A percentile compares a stretch with the other conserved stretches of the same genome.
Evolutionary conservation across 2,329 filamentous ascomycete genomes (phyloP).

Genomic region (Exophiala xenobiotica): DNA sequence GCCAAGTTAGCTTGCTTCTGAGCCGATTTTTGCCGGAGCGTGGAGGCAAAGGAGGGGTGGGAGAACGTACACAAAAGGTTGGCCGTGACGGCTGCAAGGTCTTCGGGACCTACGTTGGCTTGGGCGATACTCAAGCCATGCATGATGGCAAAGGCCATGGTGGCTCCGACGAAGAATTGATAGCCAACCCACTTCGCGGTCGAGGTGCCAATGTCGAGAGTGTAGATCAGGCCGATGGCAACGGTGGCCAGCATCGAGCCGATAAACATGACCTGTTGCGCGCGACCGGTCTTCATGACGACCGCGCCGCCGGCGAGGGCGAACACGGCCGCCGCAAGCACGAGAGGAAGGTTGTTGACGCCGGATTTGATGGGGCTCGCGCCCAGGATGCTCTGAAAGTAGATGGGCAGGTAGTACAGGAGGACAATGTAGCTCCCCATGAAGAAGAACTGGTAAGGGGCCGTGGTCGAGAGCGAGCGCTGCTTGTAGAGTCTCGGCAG

Average conservation of each 20-base stretch:
- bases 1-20: conserved; percentile 25
- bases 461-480: conserved; percentile 33
- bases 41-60: not conserved
- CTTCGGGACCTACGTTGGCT: conserved; percentile 31
- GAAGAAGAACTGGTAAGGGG: conserved; percentile 13
- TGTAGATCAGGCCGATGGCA: conserved; percentile 28
- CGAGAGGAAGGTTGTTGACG: conserved; percentile 37
- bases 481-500: conserved; percentile 38
- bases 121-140: conserved; percentile 37
- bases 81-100: conserved; percentile 31
- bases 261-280: conserved; percentile 2
- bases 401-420: conserved; percentile 40
- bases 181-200: conserved; percentile 35
- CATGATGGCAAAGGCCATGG: conserved; percentile 29
- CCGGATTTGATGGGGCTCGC: conserved; percentile 18
- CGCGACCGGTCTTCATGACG: conserved; percentile 16
- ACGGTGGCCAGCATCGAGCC: conserved; percentile 11
- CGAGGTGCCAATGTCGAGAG: conserved; percentile 20
- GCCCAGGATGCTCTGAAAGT: conserved; percentile 38
- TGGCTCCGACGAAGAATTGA: conserved; percentile 34
- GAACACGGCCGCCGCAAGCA: conserved; percentile 27
- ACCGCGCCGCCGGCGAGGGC: conserved; percentile 7
- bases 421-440: conserved; percentile 31
- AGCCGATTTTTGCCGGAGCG: not conserved
- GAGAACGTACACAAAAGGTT: conserved; percentile 22